Evolutionary conservation across 768 basidiomycete genomes (phyloP), one percentile per base, ranked within the genome.

Genomic region (Termitomyces heimii): DNA sequence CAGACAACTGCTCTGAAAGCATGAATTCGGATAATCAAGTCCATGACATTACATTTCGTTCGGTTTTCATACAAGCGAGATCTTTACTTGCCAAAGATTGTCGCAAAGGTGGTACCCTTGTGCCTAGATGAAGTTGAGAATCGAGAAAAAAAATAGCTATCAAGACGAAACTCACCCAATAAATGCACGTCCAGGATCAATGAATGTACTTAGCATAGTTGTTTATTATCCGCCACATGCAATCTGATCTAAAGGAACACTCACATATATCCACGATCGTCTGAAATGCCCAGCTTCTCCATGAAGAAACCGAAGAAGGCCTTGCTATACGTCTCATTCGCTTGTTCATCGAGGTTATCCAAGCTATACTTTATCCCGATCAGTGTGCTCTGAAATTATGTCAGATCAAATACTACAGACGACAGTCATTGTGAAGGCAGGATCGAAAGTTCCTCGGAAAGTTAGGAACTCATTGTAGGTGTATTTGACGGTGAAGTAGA

Each of bases 371-470:
- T 56, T 24, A 31, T 20, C 28, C n/a, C 45, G 32, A 44, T n/a
- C 39, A 52, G 37, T n/a, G 13, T 13, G 12, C 18, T 29, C 13
- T 3, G 6, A 40, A 1, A 28, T 52, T 39, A 9, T 39, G 24
- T 24, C 16, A 53, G 22, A 3, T 29, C 28, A n/a, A 13, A 52
- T 40, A 28, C 37, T 52, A 74, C 86, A 53, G 58, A 89, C 88
- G 57, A 86, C 70, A 46, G 67, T 69, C 53, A 89, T 70, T 50
- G 79, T 71, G 69, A 86, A 80, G 4, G 86, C 83, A 20, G 87
- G 87, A 16, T 88, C 86, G 53, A 86, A 80, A 4, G 80, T 80
- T 14, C 86, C 87, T 20, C 61, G 73, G 63, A 83, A 88, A 3
- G 82, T 77, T 58, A 88, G 75, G 35, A 73, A 75, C 53, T 88